Evolutionary conservation across 495 filamentous ascomycete species (phyloP), one percentile per base, ranked within the genome.

Genomic region (Neurospora cerealis): DNA sequence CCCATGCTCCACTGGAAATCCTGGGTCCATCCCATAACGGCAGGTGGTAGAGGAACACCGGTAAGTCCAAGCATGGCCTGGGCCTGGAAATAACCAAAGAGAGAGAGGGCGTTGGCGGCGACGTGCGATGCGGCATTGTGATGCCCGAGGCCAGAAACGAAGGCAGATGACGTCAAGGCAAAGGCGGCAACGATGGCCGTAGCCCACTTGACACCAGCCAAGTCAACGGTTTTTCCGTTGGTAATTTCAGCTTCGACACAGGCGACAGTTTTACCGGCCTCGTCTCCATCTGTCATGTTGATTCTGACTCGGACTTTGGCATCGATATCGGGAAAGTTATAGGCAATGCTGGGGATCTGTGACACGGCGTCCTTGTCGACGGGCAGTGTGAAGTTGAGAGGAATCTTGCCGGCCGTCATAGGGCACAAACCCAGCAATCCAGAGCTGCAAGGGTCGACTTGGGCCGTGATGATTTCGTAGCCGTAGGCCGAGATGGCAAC

Each of bases 1-100:
- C 96, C 96, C 94, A 99, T 96, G 80, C 91, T 95, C 96, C 96
- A 99, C 82, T 97, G 92, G 87, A 98, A 98, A 81, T 98, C 96
- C 85, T 98, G 95, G 5, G 96, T 98, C 96, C 96, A 99, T 0
- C 95, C 87, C 80, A 92, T 89, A 66, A 97, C 96, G 73, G 98
- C 91, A 0, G 96, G 96, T 4, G 96, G 96, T 73, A 98, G 88
- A 37, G 86, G 86, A 36, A 98, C 90, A 10, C 91, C 87, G 34
- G 89, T 91, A 86, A 98, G 92, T 44, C 95, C 96, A 76, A 97
- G 85, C 82, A 99, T 95, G 11, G 96, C 95, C 81, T 98, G 96
- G n/a, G 93, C 90, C 79, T 99, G 96, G 88, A 98, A 97, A 82
- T 95, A 99, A 69, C 93, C 90, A 79, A 99, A 98, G 19, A 99